Base-by-base conservation (phyloP, 2,329 filamentous ascomycete species). In the Ophiostoma novo-ulmi region DNA sequence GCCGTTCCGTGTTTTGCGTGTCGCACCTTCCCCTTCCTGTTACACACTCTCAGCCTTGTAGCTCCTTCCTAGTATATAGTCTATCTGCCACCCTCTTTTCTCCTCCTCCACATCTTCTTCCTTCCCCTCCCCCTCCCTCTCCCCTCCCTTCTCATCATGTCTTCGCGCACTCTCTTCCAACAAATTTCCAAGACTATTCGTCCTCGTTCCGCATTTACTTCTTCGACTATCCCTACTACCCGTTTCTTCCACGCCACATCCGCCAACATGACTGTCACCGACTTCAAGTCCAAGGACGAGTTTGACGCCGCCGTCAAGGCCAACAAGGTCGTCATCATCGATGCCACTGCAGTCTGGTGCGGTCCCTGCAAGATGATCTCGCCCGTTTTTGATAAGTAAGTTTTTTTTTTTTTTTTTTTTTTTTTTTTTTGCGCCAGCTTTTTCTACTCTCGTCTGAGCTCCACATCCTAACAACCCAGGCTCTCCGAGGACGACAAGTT, bases 281-380 rank as follows among this genome's bases (percentile, higher is more conserved):
- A 69, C 48, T 52, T 74, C 66, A 73, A 48, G 35, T 71, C 68
- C 72, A 68, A 71, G 48, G 71, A 63, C 13, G 71, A 76, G 68
- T 80, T 78, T 75, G 79, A 80, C 75, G 78, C 79, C 74, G 77
- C 78, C 48, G 76, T 82, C 69, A 78, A 78, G 67, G 76, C 76
- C 72, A 74, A 81, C 71, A 77, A 77, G 41, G 75, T 91, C 74
- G 86, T 97, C 75, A 82, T 97, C 73, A 83, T 98, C 77, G 94
- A 98, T 84, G 93, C 88, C 83, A 93, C 91, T 80, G 94, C 94
- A 71, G 88, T 84, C 73, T 97, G 94, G 94, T 98, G 94, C 84
- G 93, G 93, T 72, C 94, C 94, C 72, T 98, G 94, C 90, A 97
- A 94, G 85, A 86, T 89, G 76, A 95, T 97, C 77, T 88, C 93